Evolutionary conservation across 208 protist species (phyloP).

Genomic region (Crithidia bombi): DNA sequence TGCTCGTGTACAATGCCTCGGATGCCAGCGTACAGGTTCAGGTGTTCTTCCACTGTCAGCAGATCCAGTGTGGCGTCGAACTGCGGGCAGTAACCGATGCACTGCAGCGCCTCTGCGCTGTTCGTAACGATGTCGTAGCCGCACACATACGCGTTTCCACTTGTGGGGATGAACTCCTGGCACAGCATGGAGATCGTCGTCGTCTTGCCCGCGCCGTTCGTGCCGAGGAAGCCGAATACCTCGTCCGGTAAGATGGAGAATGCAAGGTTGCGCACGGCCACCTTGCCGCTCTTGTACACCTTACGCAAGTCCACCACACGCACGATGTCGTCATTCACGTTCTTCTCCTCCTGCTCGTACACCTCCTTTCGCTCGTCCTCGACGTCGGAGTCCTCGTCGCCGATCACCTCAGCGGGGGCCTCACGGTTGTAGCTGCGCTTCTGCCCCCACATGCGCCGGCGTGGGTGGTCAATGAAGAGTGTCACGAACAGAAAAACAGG

Average conservation of each 20-base stretch:
- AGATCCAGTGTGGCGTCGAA: slow-evolving; percentile 91
- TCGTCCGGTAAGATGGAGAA: slow-evolving; percentile 75
- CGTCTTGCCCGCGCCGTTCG: slow-evolving; percentile 91
- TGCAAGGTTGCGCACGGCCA: slow-evolving; percentile 70
- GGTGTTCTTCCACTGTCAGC: slow-evolving; percentile 90
- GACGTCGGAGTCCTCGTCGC: slow-evolving; percentile 54
- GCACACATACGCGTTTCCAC: slow-evolving; percentile 64
- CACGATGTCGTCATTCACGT: slow-evolving; percentile 47
- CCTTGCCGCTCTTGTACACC: slow-evolving; percentile 66
- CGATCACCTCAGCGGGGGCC: slow-evolving; percentile 33
- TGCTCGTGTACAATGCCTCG: slow-evolving; percentile 38
- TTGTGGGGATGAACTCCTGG: slow-evolving; percentile 75
- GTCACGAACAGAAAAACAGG: slow-evolving; percentile 60
- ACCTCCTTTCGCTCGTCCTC: slow-evolving; percentile 58
- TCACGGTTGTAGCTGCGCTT: slow-evolving; percentile 31
- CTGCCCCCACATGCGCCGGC: slow-evolving; percentile 40
- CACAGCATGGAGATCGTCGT: slow-evolving; percentile 83
- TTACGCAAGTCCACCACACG: slow-evolving; percentile 73
- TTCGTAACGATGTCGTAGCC: slow-evolving; percentile 62
- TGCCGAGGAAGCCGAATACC: slow-evolving; percentile 89
- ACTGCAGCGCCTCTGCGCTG: slow-evolving; percentile 48
- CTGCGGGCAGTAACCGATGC: slow-evolving; percentile 93
- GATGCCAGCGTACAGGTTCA: slow-evolving; percentile 37
- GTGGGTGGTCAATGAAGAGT: slow-evolving; percentile 74
- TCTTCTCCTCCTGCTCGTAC: slow-evolving; percentile 36